phyloP scores from a whole-genome alignment of 208 protist genomes.

The Leishmania guyanensis region DNA sequence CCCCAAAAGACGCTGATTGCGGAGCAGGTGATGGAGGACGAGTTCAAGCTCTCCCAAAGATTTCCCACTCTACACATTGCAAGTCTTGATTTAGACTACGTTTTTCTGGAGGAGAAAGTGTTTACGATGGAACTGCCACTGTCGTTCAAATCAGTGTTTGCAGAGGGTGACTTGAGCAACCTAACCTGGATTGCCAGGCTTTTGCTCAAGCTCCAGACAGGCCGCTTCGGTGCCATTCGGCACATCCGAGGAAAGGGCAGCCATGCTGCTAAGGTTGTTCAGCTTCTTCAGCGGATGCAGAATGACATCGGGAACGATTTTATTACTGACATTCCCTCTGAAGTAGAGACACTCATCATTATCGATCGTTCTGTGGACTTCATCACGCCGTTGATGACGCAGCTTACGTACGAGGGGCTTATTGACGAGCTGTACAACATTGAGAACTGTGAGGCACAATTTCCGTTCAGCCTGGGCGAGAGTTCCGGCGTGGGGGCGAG shows the following conservation, averaged over 20 bases:
- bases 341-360: constrained; percentile 79
- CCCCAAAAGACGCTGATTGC: constrained; percentile 78
- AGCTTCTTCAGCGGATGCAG: constrained; percentile 70
- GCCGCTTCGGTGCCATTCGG: constrained; percentile 60
- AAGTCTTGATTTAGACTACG: constrained; percentile 81
- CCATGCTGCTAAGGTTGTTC: constrained; percentile 60
- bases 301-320: constrained; percentile 71
- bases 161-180: constrained; percentile 69
- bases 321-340: constrained; percentile 38
- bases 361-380: constrained; percentile 84
- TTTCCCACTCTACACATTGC: constrained; percentile 56
- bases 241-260: constrained; percentile 63
- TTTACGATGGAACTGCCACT: constrained; percentile 74
- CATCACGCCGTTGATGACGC: constrained; percentile 83
- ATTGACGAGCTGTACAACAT: constrained; percentile 87
- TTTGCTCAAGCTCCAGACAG: constrained; percentile 86
- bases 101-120: constrained; percentile 72
- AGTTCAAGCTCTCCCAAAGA: constrained; percentile 66
- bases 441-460: constrained; percentile 46
- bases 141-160: constrained; percentile 73
- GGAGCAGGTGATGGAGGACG: constrained; percentile 70
- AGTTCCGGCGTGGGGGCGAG: constrained; percentile 29
- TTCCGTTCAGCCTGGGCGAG: constrained; percentile 78
- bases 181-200: constrained; percentile 74
- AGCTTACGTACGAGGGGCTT: constrained; percentile 92